These are phyloP conservation scores for Tetradesmus obliquus DNA, from an alignment of 139 green algal species.

Conservation along the genomic window DNA sequence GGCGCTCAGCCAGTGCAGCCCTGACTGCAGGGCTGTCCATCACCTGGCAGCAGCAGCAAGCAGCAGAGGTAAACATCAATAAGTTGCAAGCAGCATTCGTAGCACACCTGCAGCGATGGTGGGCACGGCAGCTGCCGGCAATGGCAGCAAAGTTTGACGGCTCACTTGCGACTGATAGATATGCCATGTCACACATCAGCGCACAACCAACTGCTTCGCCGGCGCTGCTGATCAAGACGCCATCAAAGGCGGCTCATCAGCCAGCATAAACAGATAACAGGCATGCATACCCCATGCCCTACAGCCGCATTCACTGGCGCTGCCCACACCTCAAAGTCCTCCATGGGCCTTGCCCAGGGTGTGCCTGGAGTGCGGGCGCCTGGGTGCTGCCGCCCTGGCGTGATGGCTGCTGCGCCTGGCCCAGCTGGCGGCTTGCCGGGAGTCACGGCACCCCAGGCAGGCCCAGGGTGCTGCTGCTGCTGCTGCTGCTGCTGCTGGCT, in stretches of 20 bases:
- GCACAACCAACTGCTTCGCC: too few species aligned
- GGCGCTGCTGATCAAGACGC: too few species aligned
- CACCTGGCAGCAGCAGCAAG: background rate
- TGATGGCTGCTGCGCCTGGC: background rate
- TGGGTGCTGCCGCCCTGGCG: background rate
- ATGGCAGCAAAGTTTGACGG: too few species aligned
- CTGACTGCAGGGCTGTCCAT: slow-evolving; percentile 41
- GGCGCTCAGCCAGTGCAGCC: background rate
- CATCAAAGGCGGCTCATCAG: too few species aligned
- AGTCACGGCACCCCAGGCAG: background rate
- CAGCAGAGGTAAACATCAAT: background rate
- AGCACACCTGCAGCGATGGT: too few species aligned
- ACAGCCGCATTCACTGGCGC: background rate
- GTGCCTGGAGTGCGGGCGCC: background rate
- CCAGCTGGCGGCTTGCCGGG: slow-evolving; percentile 8
- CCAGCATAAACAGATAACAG: too few species aligned
- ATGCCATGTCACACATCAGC: too few species aligned
- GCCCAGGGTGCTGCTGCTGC: background rate
- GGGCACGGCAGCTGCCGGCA: too few species aligned
- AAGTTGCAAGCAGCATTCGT: too few species aligned
- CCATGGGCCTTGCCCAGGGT: slow-evolving; percentile 15
- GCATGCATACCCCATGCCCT: background rate
- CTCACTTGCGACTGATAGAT: too few species aligned
- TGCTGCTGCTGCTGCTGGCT: background rate
- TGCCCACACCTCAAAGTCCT: background rate